Percentiles rank a stretch among this genome's conserved stretches.
Conservation (phyloP, 164 flowering plant species). For the Vitis rotundifolia region DNA sequence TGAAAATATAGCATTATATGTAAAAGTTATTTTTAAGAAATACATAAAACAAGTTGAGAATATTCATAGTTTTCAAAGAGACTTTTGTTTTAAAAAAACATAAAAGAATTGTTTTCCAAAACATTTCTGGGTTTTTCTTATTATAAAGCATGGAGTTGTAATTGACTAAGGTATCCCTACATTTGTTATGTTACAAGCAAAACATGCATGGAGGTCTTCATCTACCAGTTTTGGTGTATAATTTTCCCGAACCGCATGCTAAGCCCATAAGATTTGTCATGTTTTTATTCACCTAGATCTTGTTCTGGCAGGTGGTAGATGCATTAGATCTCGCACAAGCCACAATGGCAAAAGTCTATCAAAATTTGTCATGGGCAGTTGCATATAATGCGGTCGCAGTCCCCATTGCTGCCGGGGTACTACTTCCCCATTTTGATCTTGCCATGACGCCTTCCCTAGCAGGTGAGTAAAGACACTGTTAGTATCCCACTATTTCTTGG, state of each 20-base stretch:
- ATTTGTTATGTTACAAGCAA: not conserved
- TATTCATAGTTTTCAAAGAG: no score
- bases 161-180: not conserved
- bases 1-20: no score
- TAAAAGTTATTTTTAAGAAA: no score
- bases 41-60: no score
- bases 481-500: no score
- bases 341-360: constrained; percentile 90
- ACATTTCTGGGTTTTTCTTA: no score
- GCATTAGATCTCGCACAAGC: constrained; percentile 87
- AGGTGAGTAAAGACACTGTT: constrained; percentile 36
- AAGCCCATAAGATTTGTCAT: not conserved
- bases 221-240: not conserved
- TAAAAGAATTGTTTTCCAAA: no score
- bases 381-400: constrained; percentile 84
- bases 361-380: constrained; percentile 93
- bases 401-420: constrained; percentile 89
- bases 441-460: constrained; percentile 98
- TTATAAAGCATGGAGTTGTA: not conserved
- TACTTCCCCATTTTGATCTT: constrained; percentile 84
- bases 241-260: not conserved
- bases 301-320: constrained; percentile 65
- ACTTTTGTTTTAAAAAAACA: no score
- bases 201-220: not conserved
- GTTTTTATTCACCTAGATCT: not conserved